These are phyloP conservation scores for Pseudopyrenochaeta lycopersici DNA, from an alignment of 2,329 filamentous ascomycete species.

Conservation along the genomic window DNA sequence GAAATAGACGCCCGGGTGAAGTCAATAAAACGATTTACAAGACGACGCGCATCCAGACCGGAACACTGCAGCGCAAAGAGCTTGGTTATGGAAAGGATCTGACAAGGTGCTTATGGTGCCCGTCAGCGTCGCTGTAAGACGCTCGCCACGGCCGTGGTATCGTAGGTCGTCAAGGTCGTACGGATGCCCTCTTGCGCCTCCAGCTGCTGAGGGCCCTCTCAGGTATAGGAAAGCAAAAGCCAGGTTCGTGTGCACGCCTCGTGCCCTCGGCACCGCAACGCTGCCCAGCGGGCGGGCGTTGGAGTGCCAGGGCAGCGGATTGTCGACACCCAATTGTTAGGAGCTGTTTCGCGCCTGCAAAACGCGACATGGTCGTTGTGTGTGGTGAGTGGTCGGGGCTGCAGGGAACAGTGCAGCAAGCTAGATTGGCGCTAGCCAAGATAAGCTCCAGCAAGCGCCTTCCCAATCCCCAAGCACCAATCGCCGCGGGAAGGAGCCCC, in stretches of 20 bases:
- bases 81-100: conserved; percentile 36
- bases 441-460: conserved; percentile 33
- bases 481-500: conserved; percentile 23
- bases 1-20: conserved; percentile 54
- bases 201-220: conserved; percentile 9
- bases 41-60: conserved; percentile 41
- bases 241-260: conserved; percentile 24
- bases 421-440: conserved; percentile 29
- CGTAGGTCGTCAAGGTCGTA: conserved; percentile 24
- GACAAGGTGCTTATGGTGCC: conserved; percentile 34
- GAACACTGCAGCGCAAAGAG: conserved; percentile 34
- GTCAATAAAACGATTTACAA: conserved; percentile 41
- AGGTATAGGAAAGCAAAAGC: conserved; percentile 17
- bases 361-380: conserved; percentile 32
- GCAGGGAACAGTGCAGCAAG: conserved; percentile 27
- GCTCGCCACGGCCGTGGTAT: conserved; percentile 14
- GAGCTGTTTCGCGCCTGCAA: conserved; percentile 42
- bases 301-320: conserved; percentile 22
- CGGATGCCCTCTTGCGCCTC: conserved; percentile 25
- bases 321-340: conserved; percentile 33
- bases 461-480: conserved; percentile 21
- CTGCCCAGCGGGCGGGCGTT: conserved; percentile 30
- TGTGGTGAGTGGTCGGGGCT: conserved; percentile 36
- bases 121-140: conserved; percentile 25
- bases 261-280: conserved; percentile 25